Evolutionary conservation across 768 basidiomycete species (phyloP).

Genomic region (Boletus reticuloceps): DNA sequence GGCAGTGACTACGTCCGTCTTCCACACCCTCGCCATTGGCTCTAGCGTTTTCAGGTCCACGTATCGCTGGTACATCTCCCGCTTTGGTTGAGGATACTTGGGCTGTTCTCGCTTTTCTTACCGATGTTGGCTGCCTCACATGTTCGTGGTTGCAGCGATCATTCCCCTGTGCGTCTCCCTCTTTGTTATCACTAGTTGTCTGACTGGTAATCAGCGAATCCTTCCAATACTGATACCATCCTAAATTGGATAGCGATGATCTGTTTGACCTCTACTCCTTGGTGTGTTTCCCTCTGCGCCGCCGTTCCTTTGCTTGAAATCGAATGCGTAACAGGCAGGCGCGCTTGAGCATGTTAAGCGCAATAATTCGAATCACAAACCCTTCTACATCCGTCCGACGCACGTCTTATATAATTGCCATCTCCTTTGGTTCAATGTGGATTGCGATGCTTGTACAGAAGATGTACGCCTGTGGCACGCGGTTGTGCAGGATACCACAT

Average conservation of each 20-base stretch:
- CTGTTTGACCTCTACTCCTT: slow-evolving; percentile 5
- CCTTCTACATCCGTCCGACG: neutral
- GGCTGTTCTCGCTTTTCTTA: slow-evolving; percentile 15
- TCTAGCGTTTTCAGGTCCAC: slow-evolving; percentile 13
- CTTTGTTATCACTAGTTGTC: neutral
- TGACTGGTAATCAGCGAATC: neutral
- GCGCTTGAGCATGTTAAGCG: slow-evolving; percentile 17
- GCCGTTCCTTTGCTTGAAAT: neutral
- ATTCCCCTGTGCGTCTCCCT: neutral
- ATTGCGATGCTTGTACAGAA: neutral
- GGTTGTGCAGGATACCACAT: neutral
- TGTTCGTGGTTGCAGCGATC: slow-evolving; percentile 5
- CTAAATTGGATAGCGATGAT: slow-evolving; percentile 3
- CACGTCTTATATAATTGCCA: neutral
- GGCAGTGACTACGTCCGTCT: slow-evolving; percentile 3
- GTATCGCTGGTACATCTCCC: slow-evolving; percentile 15
- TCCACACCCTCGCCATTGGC: slow-evolving; percentile 10
- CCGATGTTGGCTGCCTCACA: slow-evolving; percentile 6
- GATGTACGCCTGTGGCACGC: neutral
- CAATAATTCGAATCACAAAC: slow-evolving; percentile 7
- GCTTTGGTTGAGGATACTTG: slow-evolving; percentile 16
- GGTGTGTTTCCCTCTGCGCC: slow-evolving; percentile 1
- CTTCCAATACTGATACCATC: neutral
- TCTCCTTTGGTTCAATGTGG: slow-evolving; percentile 17
- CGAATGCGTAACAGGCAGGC: slow-evolving; percentile 5